Base-by-base conservation (phyloP, 352 stramenopile genomes). In the Globisporangium solare region DNA sequence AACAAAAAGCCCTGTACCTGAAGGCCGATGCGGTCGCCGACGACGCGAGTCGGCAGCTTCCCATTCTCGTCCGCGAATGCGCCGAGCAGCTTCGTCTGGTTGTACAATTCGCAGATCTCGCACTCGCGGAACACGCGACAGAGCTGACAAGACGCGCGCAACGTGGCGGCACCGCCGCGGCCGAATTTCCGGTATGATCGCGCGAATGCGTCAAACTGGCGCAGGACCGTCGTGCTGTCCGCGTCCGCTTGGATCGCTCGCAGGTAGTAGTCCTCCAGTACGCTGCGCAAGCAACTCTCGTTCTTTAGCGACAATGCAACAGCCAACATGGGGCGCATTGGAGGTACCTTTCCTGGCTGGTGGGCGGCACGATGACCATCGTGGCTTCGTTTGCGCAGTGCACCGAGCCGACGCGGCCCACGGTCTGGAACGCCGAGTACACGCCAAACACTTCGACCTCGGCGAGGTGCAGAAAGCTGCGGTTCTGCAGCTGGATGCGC, bases 391-490 rank as follows among this genome's bases (percentile, higher is more conserved):
- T 86, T 31, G 89, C 87, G 52, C 86, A 92, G 42, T 83, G 71
- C 5, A 88, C 89, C 0, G 78, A 76, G 27, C 74, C 80, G 13
- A 97, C 87, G 13, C 78, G 76, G 6, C 91, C 93, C 2, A 97
- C 76, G 48, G 84, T 92, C 47, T 85, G 83, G 60, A 87, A 84
- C 6, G 82, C 73, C 18, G 88, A 89, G 68, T 89, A 92, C 6
- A 92, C 89, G 13, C 92, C 94, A 61, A 61, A 97, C 11, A 98
- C 89, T 63, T 98, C 80, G 17, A 98, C 65, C 62, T 92, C 66
- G 22, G 89, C 88, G 51, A 98, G 71, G 64, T 97, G 89, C 51
- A 98, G 65, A 54, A 96, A 97, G 57, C 92, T 89, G 49, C 74
- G 91, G 41, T 63, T 74, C 63, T 97, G 83, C 5, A 97, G 61